These are phyloP conservation scores for Zymoseptoria pseudotritici DNA, from an alignment of 2,329 filamentous ascomycete species.

Conservation along the genomic window DNA sequence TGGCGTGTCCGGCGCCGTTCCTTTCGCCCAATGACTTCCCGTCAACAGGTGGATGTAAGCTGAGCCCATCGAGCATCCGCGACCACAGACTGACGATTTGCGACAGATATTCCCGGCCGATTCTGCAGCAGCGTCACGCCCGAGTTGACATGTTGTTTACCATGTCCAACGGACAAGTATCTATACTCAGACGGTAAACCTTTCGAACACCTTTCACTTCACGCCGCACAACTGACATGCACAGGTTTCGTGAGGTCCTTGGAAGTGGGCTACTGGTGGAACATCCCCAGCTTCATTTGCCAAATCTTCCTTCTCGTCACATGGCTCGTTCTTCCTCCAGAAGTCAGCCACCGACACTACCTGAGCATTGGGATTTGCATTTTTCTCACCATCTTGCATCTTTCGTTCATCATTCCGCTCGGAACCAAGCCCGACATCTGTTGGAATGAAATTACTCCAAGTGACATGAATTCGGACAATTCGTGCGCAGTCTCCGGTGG, in stretches of 20 bases:
- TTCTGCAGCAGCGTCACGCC: not conserved
- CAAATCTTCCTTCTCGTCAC: slow-evolving; percentile 69
- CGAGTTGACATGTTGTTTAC: not conserved
- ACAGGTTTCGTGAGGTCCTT: slow-evolving; percentile 6
- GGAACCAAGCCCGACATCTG: slow-evolving; percentile 67
- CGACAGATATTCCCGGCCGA: not conserved
- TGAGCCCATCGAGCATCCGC: not conserved
- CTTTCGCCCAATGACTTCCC: slow-evolving; percentile 54
- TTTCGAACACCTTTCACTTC: slow-evolving; percentile 30
- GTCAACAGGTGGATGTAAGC: slow-evolving; percentile 59
- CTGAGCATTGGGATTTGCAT: slow-evolving; percentile 80
- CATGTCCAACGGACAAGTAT: slow-evolving; percentile 3
- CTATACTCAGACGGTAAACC: slow-evolving; percentile 6
- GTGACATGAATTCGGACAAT: slow-evolving; percentile 66
- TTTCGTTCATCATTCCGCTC: slow-evolving; percentile 77
- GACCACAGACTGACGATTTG: not conserved
- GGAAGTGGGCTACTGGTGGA: slow-evolving; percentile 50
- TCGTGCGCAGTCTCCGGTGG: slow-evolving; percentile 76
- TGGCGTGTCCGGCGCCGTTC: slow-evolving; percentile 59
- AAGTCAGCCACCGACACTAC: slow-evolving; percentile 67
- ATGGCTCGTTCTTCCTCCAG: slow-evolving; percentile 66
- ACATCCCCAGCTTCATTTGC: slow-evolving; percentile 62
- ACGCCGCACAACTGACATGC: not conserved
- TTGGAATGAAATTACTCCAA: slow-evolving; percentile 73
- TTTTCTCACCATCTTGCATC: slow-evolving; percentile 62